Conservation (phyloP, 2,329 filamentous ascomycete species). For the Aspergillus melleus region DNA sequence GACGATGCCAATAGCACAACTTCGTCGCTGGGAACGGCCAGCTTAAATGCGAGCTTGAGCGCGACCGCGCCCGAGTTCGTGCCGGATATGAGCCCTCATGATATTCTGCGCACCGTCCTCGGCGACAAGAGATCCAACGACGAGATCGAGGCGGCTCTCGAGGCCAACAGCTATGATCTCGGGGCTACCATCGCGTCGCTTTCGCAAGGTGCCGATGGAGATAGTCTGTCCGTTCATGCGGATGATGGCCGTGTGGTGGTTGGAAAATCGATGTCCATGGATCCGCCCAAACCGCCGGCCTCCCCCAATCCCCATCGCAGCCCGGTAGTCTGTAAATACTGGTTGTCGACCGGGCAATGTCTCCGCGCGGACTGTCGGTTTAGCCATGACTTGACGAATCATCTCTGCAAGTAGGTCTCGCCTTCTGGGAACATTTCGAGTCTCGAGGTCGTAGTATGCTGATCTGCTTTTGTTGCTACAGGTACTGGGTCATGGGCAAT, state of each 20-base stretch:
- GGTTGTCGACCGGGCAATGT: constrained; percentile 91
- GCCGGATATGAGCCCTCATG: constrained; percentile 93
- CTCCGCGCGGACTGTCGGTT: constrained; percentile 94
- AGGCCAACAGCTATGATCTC: constrained; percentile 86
- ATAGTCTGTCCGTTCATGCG: constrained; percentile 48
- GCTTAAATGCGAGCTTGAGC: constrained; percentile 66
- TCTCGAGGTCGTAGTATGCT: background rate
- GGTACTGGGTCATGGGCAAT: constrained; percentile 94
- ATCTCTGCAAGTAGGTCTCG: constrained; percentile 88
- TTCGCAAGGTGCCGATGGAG: constrained; percentile 69
- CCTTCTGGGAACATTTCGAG: background rate
- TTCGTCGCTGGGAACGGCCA: constrained; percentile 74
- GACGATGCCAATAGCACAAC: constrained; percentile 82
- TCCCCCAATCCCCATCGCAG: constrained; percentile 76
- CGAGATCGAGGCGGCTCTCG: constrained; percentile 88
- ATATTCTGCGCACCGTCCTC: constrained; percentile 93
- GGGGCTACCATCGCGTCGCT: constrained; percentile 87
- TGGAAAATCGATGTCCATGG: constrained; percentile 82
- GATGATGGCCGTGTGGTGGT: constrained; percentile 71
- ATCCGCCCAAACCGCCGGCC: constrained; percentile 70
- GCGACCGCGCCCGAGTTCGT: constrained; percentile 81
- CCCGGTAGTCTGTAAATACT: constrained; percentile 95
- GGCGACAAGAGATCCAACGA: constrained; percentile 87
- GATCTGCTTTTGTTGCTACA: constrained; percentile 40
- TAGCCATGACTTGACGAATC: constrained; percentile 92